Conservation (phyloP, 371 early-diverging fungal genomes). For the Rhizopus sp. region DNA sequence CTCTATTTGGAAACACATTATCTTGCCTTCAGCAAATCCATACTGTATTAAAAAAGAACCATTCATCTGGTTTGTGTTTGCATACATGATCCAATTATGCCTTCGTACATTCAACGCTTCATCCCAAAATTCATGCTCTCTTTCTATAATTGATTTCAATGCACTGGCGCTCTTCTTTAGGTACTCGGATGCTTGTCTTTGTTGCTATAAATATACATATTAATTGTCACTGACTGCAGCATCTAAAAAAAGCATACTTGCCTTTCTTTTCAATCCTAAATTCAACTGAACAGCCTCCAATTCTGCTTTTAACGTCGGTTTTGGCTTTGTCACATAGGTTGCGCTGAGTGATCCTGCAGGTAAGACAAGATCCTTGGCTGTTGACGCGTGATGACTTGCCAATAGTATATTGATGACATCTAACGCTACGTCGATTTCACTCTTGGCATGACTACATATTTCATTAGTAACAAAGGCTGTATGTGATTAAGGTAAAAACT, state of each 20-base stretch:
- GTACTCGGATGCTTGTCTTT: conserved; percentile 62
- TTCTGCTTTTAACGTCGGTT: conserved; percentile 47
- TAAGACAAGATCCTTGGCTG: conserved; percentile 38
- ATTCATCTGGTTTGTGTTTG: conserved; percentile 29
- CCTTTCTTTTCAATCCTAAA: conserved; percentile 66
- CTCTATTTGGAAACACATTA: background rate
- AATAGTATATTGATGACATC: conserved; percentile 74
- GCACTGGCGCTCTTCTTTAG: conserved; percentile 55
- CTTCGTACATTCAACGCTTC: conserved; percentile 64
- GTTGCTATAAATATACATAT: conserved; percentile 38
- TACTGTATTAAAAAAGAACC: conserved; percentile 50
- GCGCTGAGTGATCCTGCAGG: conserved; percentile 58
- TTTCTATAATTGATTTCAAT: conserved; percentile 49
- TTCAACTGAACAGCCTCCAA: conserved; percentile 63
- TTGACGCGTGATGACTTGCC: conserved; percentile 44
- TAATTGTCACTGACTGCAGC: background rate
- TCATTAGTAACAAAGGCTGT: background rate
- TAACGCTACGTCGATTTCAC: conserved; percentile 73
- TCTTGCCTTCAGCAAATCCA: conserved; percentile 61
- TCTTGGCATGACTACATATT: conserved; percentile 60
- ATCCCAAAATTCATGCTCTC: conserved; percentile 72
- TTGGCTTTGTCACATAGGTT: conserved; percentile 57
- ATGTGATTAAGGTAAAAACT: background rate
- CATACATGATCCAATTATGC: conserved; percentile 70
- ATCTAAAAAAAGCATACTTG: conserved; percentile 6